A percentile compares a stretch with the other conserved stretches of the same genome.
These are phyloP conservation scores for Calonectria pauciramosa DNA, from an alignment of 2,329 filamentous ascomycete genomes.

Conservation along the genomic window DNA sequence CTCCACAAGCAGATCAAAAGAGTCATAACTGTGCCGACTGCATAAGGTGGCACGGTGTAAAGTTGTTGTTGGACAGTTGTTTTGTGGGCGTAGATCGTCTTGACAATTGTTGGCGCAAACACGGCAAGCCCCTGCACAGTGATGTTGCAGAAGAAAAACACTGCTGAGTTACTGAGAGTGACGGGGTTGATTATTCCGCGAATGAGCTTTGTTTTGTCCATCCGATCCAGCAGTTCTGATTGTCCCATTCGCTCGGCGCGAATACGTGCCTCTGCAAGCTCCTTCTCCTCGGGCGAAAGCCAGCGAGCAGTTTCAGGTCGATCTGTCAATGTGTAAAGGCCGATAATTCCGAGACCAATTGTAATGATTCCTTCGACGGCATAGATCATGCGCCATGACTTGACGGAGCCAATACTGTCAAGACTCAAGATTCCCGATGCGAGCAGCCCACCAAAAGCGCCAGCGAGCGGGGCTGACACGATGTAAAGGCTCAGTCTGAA, in stretches of 20 bases:
- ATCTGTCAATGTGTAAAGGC: constrained; percentile 70
- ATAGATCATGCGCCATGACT: constrained; percentile 77
- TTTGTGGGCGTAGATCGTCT: constrained; percentile 69
- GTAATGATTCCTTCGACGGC: constrained; percentile 67
- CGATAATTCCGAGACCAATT: not conserved
- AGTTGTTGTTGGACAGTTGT: constrained; percentile 70
- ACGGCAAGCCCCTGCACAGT: constrained; percentile 75
- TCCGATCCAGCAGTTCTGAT: constrained; percentile 70
- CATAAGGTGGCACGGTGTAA: constrained; percentile 73
- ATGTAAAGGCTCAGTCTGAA: constrained; percentile 74
- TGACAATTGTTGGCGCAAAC: constrained; percentile 74
- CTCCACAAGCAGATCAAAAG: constrained; percentile 67
- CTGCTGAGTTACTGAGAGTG: constrained; percentile 64
- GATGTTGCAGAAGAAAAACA: constrained; percentile 74
- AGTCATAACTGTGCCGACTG: constrained; percentile 71
- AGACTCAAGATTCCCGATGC: constrained; percentile 72
- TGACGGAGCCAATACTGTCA: constrained; percentile 65
- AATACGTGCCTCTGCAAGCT: constrained; percentile 71
- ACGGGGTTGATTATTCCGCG: constrained; percentile 71
- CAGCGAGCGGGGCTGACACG: constrained; percentile 73
- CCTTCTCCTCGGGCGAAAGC: constrained; percentile 72
- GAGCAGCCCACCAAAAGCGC: constrained; percentile 75
- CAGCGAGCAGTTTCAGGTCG: constrained; percentile 73
- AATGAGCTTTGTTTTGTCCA: constrained; percentile 67
- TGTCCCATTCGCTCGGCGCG: constrained; percentile 67